Base-by-base conservation (phyloP, 108 stramenopile species). In the Schizochytrium sp. region DNA sequence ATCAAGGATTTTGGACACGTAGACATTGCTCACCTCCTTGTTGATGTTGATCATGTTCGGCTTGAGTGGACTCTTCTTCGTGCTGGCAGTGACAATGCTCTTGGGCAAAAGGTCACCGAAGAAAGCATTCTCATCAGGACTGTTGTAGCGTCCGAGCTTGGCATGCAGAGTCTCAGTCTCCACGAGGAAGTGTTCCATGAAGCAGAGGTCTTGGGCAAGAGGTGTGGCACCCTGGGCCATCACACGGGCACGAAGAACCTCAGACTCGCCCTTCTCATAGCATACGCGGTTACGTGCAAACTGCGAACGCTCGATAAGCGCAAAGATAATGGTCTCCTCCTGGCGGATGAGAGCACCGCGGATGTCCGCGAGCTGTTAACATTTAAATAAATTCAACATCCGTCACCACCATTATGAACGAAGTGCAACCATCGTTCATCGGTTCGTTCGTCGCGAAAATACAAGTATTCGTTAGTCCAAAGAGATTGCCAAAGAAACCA, bases 261-360 rank as follows among this genome's bases (percentile, higher is more conserved):
- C 19, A 3, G 69, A 45, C 53, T 64, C 55, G 89, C 64, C 55
- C 3, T 28, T 60, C 3, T 59, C 45, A 92, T 99, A 99, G 58
- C 97, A 97, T 49, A 92, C 92, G 1, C 53, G 57, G 92, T 99
- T 99, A 17, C 90, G 92, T n/a, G 96, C 94, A 92, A 95, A 99
- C 89, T 98, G 97, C 19, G 97, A 95, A 56, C 99, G 92, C 92
- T 99, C 99, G 89, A 99, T 99, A 53, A 99, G 88, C 28, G 98
- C 97, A 89, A 98, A 99, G 73, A 99, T 99, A 87, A 99, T 98
- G 3, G 98, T 98, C 92, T 99, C 99, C 91, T 99, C 93, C 69
- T 93, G 92, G 28, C 92, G 88, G 59, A 93, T 90, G 44, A 93
- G 92, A 57, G 92, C 87, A 13, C 90, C 87, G 45, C 92, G 89